These are phyloP conservation scores for Fusarium redolens DNA, from an alignment of 2,329 filamentous ascomycete genomes.

Conservation along the genomic window DNA sequence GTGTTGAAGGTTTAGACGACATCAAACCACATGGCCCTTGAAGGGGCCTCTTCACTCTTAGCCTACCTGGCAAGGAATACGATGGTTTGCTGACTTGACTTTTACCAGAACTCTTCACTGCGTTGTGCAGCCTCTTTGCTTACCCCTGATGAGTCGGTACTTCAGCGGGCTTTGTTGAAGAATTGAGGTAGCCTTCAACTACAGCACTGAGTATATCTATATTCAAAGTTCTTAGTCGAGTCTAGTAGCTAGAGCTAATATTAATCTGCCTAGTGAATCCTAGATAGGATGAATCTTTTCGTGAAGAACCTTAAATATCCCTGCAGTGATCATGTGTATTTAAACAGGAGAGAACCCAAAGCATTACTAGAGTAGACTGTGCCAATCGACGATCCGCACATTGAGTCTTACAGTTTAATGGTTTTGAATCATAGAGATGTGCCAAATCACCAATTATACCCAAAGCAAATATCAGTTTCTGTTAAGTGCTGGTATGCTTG, in stretches of 20 bases:
- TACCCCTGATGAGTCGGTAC: neutral
- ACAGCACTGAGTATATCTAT: neutral
- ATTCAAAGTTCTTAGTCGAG: neutral
- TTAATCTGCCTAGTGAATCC: neutral
- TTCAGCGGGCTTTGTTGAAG: neutral
- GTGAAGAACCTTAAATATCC: neutral
- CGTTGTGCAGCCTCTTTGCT: neutral
- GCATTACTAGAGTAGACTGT: neutral
- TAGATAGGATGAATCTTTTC: neutral
- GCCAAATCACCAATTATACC: neutral
- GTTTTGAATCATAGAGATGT: neutral
- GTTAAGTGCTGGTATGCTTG: neutral
- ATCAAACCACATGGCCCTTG: neutral
- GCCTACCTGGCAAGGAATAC: neutral
- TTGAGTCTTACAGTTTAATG: neutral
- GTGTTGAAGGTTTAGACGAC: neutral
- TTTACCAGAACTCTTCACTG: neutral
- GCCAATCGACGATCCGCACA: neutral
- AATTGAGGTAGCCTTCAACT: neutral
- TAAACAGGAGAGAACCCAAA: neutral
- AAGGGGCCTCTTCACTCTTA: neutral
- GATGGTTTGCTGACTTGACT: neutral
- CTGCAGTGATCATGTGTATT: neutral
- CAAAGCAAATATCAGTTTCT: neutral
- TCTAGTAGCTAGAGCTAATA: neutral